Evolutionary conservation across 345 rosid genomes (phyloP).

Genomic region (Lepidium sativum): DNA sequence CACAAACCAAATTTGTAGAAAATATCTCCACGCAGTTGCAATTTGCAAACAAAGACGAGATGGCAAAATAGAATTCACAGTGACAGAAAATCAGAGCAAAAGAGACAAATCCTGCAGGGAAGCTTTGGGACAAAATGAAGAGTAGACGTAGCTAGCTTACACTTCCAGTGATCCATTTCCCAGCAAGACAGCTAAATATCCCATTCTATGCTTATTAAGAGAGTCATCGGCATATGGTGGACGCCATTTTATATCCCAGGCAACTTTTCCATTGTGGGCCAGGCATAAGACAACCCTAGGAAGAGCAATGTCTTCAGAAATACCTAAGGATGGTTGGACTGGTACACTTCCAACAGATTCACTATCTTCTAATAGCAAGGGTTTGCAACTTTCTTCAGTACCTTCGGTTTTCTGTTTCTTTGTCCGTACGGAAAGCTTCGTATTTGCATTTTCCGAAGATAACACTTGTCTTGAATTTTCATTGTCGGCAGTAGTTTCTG

Average conservation of each 20-base stretch:
- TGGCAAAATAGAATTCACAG: background rate
- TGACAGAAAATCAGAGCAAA: background rate
- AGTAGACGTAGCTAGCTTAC: constrained; percentile 47
- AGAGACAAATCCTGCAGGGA: constrained; percentile 28
- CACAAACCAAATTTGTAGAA: background rate
- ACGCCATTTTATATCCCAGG: constrained; percentile 90
- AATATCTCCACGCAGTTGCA: background rate
- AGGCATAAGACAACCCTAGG: constrained; percentile 77
- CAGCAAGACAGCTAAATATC: constrained; percentile 84
- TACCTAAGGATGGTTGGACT: constrained; percentile 17
- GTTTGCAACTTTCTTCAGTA: constrained; percentile 24
- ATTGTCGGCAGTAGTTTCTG: constrained; percentile 17
- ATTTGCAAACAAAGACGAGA: background rate
- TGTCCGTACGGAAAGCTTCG: constrained; percentile 20
- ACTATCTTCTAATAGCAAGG: constrained; percentile 12
- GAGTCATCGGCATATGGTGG: constrained; percentile 39
- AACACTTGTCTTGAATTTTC: constrained; percentile 9
- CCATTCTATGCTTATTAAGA: constrained; percentile 34
- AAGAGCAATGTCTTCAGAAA: constrained; percentile 48
- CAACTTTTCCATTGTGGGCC: constrained; percentile 89
- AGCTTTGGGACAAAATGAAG: background rate
- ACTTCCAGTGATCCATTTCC: constrained; percentile 94
- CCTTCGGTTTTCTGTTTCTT: constrained; percentile 26
- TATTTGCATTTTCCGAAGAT: constrained; percentile 24
- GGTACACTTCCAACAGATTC: constrained; percentile 19